Percentiles rank a stretch among this genome's conserved stretches.
Evolutionary conservation across 1,139 yeast genomes (phyloP).

Genomic region (Yamadazyma jaroonii): DNA sequence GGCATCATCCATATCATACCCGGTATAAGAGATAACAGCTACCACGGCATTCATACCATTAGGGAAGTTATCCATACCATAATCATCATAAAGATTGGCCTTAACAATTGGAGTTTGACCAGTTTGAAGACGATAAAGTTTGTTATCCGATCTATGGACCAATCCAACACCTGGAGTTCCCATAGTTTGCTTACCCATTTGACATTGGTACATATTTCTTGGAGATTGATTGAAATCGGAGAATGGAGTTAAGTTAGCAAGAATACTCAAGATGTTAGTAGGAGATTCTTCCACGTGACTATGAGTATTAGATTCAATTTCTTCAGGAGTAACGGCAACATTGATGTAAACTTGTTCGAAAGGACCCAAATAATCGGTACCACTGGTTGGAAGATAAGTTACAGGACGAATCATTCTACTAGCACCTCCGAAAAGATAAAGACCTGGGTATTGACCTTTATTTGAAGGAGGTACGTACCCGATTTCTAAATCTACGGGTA

Average conservation of each 20-base stretch:
- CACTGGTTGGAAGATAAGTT: conserved; percentile 79
- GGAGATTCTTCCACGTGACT: conserved; percentile 94
- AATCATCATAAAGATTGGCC: conserved; percentile 89
- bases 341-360: conserved; percentile 98
- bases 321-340: conserved; percentile 92
- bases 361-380: conserved; percentile 89
- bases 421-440: conserved; percentile 84
- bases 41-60: conserved; percentile 98
- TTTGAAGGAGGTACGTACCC: conserved; percentile 95
- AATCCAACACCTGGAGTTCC: conserved; percentile 99
- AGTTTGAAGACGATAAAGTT: conserved; percentile 84
- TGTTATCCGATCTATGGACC: conserved; percentile 90
- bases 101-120: conserved; percentile 98
- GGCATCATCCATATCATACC: conserved; percentile 99
- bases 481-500: conserved; percentile 84
- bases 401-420: conserved; percentile 97
- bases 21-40: conserved; percentile 97
- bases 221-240: conserved; percentile 99
- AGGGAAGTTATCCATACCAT: conserved; percentile 98
- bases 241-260: conserved; percentile 95
- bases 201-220: conserved; percentile 99
- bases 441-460: conserved; percentile 97
- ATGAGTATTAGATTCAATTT: conserved; percentile 77
- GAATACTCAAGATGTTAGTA: conserved; percentile 86
- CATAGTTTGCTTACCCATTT: conserved; percentile 99